phyloP scores from a whole-genome alignment of 495 filamentous ascomycete genomes.

The Penicillium argentinense region DNA sequence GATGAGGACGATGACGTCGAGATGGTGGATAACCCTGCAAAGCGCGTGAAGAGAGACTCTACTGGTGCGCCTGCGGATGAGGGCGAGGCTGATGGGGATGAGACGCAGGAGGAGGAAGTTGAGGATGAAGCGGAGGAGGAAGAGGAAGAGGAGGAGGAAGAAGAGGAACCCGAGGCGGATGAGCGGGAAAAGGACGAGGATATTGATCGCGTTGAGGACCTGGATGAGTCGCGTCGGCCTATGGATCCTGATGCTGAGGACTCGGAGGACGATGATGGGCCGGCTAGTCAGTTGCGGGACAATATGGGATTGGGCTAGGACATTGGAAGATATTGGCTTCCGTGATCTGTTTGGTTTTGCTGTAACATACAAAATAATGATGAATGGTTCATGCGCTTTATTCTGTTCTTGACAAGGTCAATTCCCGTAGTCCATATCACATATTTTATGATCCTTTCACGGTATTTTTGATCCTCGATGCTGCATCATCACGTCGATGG shows the following conservation, averaged over 20 bases:
- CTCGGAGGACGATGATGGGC: constrained; percentile 45
- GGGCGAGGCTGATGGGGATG: constrained; percentile 47
- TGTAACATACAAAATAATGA: constrained; percentile 29
- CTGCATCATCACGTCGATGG: too few relatives aligned
- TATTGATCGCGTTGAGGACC: constrained; percentile 65
- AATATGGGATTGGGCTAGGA: constrained; percentile 40
- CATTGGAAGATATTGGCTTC: background rate
- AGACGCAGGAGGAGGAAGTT: constrained; percentile 53
- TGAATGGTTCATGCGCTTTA: constrained; percentile 19
- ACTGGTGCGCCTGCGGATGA: constrained; percentile 43
- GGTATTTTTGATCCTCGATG: too few relatives aligned
- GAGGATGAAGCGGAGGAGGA: constrained; percentile 56
- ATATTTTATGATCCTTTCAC: background rate
- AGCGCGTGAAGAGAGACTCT: constrained; percentile 48
- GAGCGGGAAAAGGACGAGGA: constrained; percentile 51
- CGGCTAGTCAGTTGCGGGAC: constrained; percentile 43
- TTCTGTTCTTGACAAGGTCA: background rate
- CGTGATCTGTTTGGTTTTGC: constrained; percentile 6
- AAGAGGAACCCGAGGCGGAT: constrained; percentile 42
- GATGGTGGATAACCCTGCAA: constrained; percentile 34
- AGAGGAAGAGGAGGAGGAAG: constrained; percentile 51
- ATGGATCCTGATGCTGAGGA: constrained; percentile 45
- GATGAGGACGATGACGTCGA: constrained; percentile 47
- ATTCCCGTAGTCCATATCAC: too few relatives aligned
- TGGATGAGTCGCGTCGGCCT: constrained; percentile 39